Evolutionary conservation across 768 basidiomycete genomes (phyloP), one percentile per base, ranked within the genome.

Genomic region (Wakefieldia striispora): DNA sequence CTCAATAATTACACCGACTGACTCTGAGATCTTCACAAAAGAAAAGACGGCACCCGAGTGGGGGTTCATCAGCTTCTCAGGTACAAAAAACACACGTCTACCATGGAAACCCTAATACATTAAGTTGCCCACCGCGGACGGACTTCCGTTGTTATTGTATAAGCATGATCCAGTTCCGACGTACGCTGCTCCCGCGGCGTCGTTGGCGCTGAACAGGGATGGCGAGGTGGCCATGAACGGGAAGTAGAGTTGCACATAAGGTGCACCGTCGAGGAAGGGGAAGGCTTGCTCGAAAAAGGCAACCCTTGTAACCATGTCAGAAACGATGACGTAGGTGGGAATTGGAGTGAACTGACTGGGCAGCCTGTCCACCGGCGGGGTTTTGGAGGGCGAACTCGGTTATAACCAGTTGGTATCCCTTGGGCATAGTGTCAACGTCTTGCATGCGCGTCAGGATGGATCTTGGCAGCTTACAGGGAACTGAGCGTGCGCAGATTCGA

Each of bases 211-310:
- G 17, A 67, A 53, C n/a, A 71, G 38, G 13, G 53, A 33, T 1
- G 71, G 60, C n/a, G 68, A 51, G 5, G 61, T 66, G 2, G 71
- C 70, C 20, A 72, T 26, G 54, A 71, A 71, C 34, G 70, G 70
- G 59, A 72, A 71, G 50, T 71, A 71, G 39, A 72, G 60, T 13
- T 58, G 24, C 8, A 71, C 64, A 9, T 63, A 71, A n/a, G 60
- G 33, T 6, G 64, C 54, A 2, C 35, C 17, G 21, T 71, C 70
- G n/a, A 71, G 66, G 62, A 72, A 72, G 10, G 61, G 0, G 24
- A 71, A 67, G 4, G 70, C 70, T 21, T 69, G 49, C 41, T 60
- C 12, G 58, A 70, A 71, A 54, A 67, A 71, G 12, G 60, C 6
- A 23, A 71, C 45, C 53, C 70, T 72, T 36, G 21, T 37, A 11